Percentiles rank a stretch among this genome's conserved stretches.
These are phyloP conservation scores for Heliocybe sulcata DNA, from an alignment of 1,284 basidiomycete genomes.

Conservation along the genomic window DNA sequence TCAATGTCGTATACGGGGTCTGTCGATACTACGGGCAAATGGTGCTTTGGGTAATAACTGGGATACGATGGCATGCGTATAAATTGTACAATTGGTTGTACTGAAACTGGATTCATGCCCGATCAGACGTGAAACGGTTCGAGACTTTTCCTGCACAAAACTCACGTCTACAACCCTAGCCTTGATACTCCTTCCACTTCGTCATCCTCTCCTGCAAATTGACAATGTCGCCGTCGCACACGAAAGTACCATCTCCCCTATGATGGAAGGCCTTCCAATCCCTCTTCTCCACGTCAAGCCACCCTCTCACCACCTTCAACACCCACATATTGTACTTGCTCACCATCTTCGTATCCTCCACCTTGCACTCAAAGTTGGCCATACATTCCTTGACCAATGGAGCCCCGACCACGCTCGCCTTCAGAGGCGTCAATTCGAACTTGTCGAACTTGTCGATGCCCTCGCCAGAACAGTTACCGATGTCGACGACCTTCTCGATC, in stretches of 20 bases:
- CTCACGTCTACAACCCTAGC: neutral
- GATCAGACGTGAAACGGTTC: too few species aligned
- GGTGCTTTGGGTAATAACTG: too few species aligned
- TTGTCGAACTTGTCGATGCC: neutral
- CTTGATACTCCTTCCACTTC: conserved; percentile 1
- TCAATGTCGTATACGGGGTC: too few species aligned
- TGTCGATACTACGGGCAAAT: too few species aligned
- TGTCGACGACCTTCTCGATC: neutral
- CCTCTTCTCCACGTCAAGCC: neutral
- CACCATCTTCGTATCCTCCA: neutral
- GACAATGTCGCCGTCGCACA: neutral
- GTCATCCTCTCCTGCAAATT: conserved; percentile 1
- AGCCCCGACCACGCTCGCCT: neutral
- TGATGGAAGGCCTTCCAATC: neutral
- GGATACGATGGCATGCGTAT: too few species aligned
- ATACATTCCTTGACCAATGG: neutral
- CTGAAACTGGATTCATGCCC: too few species aligned
- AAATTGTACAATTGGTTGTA: too few species aligned
- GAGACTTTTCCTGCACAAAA: too few species aligned
- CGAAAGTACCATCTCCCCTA: neutral
- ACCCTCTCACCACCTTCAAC: neutral
- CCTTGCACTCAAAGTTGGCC: neutral
- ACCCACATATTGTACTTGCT: conserved; percentile 2
- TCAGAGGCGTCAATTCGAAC: neutral
- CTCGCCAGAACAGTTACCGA: neutral